phyloP scores from a whole-genome alignment of 129 eudicot genomes.

The Flaveria linearis region DNA sequence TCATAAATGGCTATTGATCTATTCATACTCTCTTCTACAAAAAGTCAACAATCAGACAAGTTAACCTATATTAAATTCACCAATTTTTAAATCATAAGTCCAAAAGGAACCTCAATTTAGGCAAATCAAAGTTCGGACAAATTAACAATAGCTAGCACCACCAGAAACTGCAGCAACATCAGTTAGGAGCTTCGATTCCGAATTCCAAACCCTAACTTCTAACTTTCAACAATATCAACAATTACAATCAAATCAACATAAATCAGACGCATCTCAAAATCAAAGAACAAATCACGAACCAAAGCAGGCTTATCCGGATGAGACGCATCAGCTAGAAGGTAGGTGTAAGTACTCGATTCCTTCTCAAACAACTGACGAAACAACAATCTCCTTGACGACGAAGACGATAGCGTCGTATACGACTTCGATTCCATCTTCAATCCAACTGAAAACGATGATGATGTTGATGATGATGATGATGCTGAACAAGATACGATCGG shows the following conservation, averaged over 20 bases:
- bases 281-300: constrained; percentile 38
- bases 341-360: constrained; percentile 92
- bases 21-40: not conserved
- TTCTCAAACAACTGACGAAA: constrained; percentile 96
- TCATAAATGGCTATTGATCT: not conserved
- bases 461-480: not conserved
- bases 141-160: not conserved
- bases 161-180: constrained; percentile 1
- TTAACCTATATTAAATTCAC: not conserved
- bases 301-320: constrained; percentile 94
- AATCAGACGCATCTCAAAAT: not conserved
- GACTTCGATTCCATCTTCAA: constrained; percentile 56
- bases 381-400: constrained; percentile 42
- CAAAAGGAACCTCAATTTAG: not conserved
- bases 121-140: constrained; percentile 11
- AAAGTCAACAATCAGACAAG: constrained; percentile 1
- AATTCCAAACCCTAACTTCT: constrained; percentile 28
- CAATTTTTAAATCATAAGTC: not conserved
- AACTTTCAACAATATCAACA: not conserved
- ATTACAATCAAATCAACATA: constrained; percentile 14
- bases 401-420: constrained; percentile 49
- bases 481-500: constrained; percentile 31
- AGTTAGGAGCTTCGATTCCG: constrained; percentile 4
- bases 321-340: constrained; percentile 90
- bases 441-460: constrained; percentile 21